Conservation (phyloP, 495 filamentous ascomycete genomes). For the Penicillium canariense region DNA sequence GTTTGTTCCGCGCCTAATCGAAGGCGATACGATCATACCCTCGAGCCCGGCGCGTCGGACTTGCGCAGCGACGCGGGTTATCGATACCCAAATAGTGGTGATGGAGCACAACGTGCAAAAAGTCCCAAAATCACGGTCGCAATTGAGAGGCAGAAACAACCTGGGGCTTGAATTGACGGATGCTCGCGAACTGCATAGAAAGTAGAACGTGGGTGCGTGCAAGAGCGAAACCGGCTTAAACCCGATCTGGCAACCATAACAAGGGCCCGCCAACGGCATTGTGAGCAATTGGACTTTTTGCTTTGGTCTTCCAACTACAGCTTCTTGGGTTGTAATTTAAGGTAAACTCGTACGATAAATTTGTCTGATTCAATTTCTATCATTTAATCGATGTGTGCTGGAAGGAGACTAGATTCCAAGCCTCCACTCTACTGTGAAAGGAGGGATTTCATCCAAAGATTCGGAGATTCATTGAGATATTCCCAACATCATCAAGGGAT, state of each 20-base stretch:
- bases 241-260: constrained; percentile 27
- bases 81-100: background rate
- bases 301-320: background rate
- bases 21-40: background rate
- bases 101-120: background rate
- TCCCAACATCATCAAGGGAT: constrained; percentile 1
- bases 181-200: constrained; percentile 10
- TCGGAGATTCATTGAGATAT: background rate
- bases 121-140: background rate
- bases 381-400: background rate
- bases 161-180: background rate
- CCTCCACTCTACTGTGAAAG: too few relatives aligned
- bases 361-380: background rate
- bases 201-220: constrained; percentile 19
- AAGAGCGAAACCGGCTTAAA: constrained; percentile 15
- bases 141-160: background rate
- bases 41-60: constrained; percentile 2
- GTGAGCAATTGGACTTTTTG: background rate
- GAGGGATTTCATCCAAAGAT: background rate
- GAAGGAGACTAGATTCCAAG: background rate
- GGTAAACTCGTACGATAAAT: background rate
- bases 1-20: background rate
- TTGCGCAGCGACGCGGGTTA: background rate
- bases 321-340: background rate
- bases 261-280: background rate